Conservation (phyloP, 352 stramenopile species). For the Globisporangium nodosum region DNA sequence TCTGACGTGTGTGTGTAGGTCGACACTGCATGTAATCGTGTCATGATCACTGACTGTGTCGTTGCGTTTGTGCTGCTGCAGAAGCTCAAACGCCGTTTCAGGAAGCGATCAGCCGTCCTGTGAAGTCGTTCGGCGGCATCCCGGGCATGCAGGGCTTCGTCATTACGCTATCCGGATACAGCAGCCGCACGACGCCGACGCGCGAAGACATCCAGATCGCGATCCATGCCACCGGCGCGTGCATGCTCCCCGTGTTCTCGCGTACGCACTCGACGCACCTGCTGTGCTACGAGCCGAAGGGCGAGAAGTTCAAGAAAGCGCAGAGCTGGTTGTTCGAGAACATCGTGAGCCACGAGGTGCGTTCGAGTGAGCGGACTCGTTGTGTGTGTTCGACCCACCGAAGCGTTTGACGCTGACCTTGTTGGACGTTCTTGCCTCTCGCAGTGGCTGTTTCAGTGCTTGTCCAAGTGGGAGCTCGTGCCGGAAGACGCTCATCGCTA, state of each 20-base stretch:
- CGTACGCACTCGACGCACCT: slow-evolving; percentile 79
- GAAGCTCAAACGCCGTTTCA: slow-evolving; percentile 26
- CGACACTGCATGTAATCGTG: not conserved
- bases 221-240: slow-evolving; percentile 78
- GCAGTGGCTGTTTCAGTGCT: slow-evolving; percentile 75
- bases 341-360: slow-evolving; percentile 76
- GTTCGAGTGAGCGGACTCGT: not conserved
- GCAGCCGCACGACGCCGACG: slow-evolving; percentile 60
- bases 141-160: slow-evolving; percentile 75
- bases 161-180: slow-evolving; percentile 82
- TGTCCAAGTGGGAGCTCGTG: slow-evolving; percentile 61
- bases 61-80: not conserved
- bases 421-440: slow-evolving; percentile 3
- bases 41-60: not conserved
- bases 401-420: slow-evolving; percentile 5
- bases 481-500: slow-evolving; percentile 47
- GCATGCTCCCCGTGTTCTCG: slow-evolving; percentile 77
- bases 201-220: slow-evolving; percentile 81
- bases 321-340: slow-evolving; percentile 79
- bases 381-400: not conserved
- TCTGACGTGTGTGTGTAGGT: not conserved
- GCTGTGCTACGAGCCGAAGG: slow-evolving; percentile 66
- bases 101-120: slow-evolving; percentile 48
- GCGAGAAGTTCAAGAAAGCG: slow-evolving; percentile 85
- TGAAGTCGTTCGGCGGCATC: slow-evolving; percentile 64